Percentiles rank a stretch among this genome's conserved stretches.
phyloP scores from a whole-genome alignment of 2,329 filamentous ascomycete genomes.

The Alternaria rosae region DNA sequence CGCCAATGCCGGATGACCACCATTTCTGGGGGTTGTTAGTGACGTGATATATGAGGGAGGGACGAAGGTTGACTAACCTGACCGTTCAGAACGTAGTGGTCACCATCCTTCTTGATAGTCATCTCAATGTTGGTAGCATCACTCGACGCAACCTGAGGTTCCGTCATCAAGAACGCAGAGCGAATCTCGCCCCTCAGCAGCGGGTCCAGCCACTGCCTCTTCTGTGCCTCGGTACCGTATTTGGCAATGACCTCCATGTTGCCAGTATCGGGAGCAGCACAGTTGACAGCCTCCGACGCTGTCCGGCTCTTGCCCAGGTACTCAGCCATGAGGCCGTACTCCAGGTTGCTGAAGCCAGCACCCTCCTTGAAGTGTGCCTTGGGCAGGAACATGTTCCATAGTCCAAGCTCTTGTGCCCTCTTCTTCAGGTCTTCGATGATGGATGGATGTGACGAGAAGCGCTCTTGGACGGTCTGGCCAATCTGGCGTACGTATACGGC shows the following conservation, averaged over 20 bases:
- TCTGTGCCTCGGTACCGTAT: slow-evolving; percentile 86
- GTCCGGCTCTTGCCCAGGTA: slow-evolving; percentile 85
- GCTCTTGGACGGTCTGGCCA: slow-evolving; percentile 70
- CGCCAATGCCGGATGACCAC: slow-evolving; percentile 97
- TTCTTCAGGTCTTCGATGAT: slow-evolving; percentile 90
- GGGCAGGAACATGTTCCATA: slow-evolving; percentile 99
- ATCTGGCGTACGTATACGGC: slow-evolving; percentile 80
- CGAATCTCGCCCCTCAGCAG: slow-evolving; percentile 85
- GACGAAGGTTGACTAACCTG: slow-evolving; percentile 59
- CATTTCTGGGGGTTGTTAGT: slow-evolving; percentile 82
- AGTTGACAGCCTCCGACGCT: slow-evolving; percentile 80
- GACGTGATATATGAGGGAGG: rapidly evolving
- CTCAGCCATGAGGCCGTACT: slow-evolving; percentile 98
- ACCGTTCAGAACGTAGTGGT: slow-evolving; percentile 91
- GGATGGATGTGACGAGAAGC: slow-evolving; percentile 80
- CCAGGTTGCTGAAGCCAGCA: slow-evolving; percentile 91
- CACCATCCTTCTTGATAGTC: slow-evolving; percentile 80
- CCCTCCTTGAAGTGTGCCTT: slow-evolving; percentile 96
- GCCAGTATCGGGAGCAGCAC: slow-evolving; percentile 87
- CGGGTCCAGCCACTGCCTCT: slow-evolving; percentile 81
- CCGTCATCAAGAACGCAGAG: slow-evolving; percentile 93
- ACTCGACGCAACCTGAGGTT: slow-evolving; percentile 84
- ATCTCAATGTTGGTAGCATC: slow-evolving; percentile 95
- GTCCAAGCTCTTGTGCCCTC: slow-evolving; percentile 79
- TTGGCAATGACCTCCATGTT: slow-evolving; percentile 97